Evolutionary conservation across 805 yeast genomes (phyloP).

Genomic region (Cyberlindnera xylosilytica): DNA sequence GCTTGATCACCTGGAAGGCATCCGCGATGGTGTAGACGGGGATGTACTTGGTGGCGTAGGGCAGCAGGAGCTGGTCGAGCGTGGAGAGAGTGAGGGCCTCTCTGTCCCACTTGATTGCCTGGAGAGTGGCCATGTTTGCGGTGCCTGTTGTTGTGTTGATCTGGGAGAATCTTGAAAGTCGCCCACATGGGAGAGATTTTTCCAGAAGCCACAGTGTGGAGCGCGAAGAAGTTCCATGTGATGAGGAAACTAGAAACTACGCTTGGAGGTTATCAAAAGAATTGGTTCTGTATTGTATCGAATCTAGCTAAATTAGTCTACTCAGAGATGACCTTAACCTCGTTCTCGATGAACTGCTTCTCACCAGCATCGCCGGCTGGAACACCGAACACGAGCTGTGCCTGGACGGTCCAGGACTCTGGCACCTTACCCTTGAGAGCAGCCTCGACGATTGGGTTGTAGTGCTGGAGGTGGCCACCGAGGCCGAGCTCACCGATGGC

Average conservation of each 20-base stretch:
- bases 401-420: slow-evolving; percentile 40
- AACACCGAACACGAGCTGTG: slow-evolving; percentile 50
- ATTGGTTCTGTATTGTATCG: background rate
- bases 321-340: slow-evolving; percentile 34
- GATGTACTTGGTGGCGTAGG: slow-evolving; percentile 73
- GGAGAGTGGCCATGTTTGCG: slow-evolving; percentile 25
- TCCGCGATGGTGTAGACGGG: slow-evolving; percentile 60
- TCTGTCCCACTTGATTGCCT: slow-evolving; percentile 68
- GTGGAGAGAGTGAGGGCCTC: slow-evolving; percentile 47
- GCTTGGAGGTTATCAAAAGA: too few species aligned
- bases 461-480: slow-evolving; percentile 54
- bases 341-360: slow-evolving; percentile 41
- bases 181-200: background rate
- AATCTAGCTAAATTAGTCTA: slow-evolving; percentile 1
- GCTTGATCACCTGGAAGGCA: slow-evolving; percentile 79
- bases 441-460: slow-evolving; percentile 41
- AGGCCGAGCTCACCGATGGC: slow-evolving; percentile 42
- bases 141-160: background rate
- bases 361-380: slow-evolving; percentile 36
- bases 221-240: too few species aligned
- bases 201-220: background rate
- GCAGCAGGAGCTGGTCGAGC: slow-evolving; percentile 79
- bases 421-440: slow-evolving; percentile 41
- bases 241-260: too few species aligned
- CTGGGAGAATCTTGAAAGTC: background rate